Evolutionary conservation across 345 rosid species (phyloP), one percentile per base, ranked within the genome.

Genomic region (Syzygium jambos): DNA sequence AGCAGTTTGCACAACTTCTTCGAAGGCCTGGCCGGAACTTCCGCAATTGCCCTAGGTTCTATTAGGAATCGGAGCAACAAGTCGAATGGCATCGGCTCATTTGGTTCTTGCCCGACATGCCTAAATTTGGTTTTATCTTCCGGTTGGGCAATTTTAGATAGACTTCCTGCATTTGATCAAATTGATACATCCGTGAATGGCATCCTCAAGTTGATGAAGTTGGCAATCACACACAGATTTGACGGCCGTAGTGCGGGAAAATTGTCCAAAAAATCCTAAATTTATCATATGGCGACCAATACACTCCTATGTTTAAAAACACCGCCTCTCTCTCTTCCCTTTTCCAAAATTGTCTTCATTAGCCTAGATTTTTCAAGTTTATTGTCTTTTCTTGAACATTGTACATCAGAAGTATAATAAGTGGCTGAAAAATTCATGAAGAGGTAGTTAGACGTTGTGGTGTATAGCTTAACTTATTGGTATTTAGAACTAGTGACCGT

Each of bases 231-330:
- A 0, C 22, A 63, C 2, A 53, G 0, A 29, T 29, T 29, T 8
- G 11, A 63, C 2, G 56, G 22, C 22, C 3, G 8, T 17, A 53
- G 0, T 3, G 3, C 7, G 22, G 3, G 1, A 65, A 13, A 29
- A 65, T 14, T 65, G 0, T 30, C 15, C 78, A 30, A 29, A 30
- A 30, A 15, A 2, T 30, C 22, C 7, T 30, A 65, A 65, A 30
- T 16, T 0, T 15, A 65, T 65, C 7, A 0, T 19, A 30, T 0
- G 22, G 5, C 41, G 0, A 4, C 1, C 23, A 16, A 65, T 16
- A 30, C 4, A 65, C 2, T 34, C 21, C 4, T 16, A 30, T 15
- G 16, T 17, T 34, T 30, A 30, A 11, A 65, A 65, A 30, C 43
- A 65, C 4, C 4, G 12, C 11, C 78, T 10, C 43, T 30, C 22